Evolutionary conservation across 1,284 basidiomycete genomes (phyloP).

Genomic region (Leccinum ponderosum): DNA sequence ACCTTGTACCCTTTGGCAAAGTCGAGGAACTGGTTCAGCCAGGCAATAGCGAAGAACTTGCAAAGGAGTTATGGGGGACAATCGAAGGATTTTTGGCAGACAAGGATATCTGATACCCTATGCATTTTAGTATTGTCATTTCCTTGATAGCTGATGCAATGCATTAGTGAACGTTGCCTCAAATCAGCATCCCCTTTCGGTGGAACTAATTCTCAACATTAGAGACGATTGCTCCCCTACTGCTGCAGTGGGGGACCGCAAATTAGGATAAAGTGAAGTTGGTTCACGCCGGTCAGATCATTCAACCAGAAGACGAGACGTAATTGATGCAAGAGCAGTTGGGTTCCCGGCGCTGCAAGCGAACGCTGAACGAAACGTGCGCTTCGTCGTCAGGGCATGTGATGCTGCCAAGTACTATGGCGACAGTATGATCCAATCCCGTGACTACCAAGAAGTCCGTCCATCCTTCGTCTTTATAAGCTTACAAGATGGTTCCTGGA

Average conservation of each 20-base stretch:
- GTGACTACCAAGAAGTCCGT: too few relatives aligned
- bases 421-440: neutral
- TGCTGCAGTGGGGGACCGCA: too few relatives aligned
- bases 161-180: too few relatives aligned
- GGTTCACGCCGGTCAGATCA: too few relatives aligned
- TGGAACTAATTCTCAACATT: too few relatives aligned
- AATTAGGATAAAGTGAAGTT: too few relatives aligned
- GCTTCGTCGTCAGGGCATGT: neutral
- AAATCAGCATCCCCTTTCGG: neutral
- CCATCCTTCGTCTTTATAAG: too few relatives aligned
- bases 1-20: constrained; percentile 41
- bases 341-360: too few relatives aligned
- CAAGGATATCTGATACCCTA: constrained; percentile 18
- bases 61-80: constrained; percentile 46
- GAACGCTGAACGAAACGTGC: neutral
- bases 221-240: too few relatives aligned
- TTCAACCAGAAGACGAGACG: too few relatives aligned
- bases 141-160: neutral
- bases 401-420: neutral
- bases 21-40: constrained; percentile 29
- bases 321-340: too few relatives aligned
- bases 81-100: constrained; percentile 36
- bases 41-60: constrained; percentile 35
- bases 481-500: too few relatives aligned
- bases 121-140: neutral